Conservation (phyloP, 108 stramenopile genomes). For the Chaetoceros muelleri region DNA sequence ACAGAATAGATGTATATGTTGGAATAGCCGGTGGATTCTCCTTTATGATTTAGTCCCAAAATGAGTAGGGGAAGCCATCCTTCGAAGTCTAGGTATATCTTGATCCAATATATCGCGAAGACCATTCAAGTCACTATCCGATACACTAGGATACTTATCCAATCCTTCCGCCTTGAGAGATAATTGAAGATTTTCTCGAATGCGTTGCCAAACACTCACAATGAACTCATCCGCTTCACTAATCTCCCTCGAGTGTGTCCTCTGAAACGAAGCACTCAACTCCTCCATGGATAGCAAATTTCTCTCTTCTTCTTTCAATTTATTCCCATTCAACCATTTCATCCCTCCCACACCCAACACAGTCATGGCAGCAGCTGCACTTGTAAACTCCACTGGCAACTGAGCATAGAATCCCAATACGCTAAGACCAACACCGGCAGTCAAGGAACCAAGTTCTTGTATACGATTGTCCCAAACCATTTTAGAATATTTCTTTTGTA, state of each 20-base stretch:
- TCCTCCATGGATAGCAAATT: slow-evolving; percentile 44
- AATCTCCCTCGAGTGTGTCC: slow-evolving; percentile 71
- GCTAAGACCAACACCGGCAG: slow-evolving; percentile 24
- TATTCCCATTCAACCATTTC: slow-evolving; percentile 60
- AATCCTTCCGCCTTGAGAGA: slow-evolving; percentile 48
- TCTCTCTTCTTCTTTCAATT: slow-evolving; percentile 45
- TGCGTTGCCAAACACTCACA: slow-evolving; percentile 77
- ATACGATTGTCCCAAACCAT: slow-evolving; percentile 37
- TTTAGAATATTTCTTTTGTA: slow-evolving; percentile 32
- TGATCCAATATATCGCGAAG: slow-evolving; percentile 71
- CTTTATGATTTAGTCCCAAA: slow-evolving; percentile 33
- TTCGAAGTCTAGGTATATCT: slow-evolving; percentile 75
- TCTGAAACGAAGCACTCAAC: slow-evolving; percentile 55
- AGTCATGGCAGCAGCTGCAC: slow-evolving; percentile 52
- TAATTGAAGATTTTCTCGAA: slow-evolving; percentile 51
- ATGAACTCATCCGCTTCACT: slow-evolving; percentile 83
- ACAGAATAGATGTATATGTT: too few species aligned
- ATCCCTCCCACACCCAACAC: slow-evolving; percentile 63
- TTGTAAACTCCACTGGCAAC: slow-evolving; percentile 36
- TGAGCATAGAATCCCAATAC: slow-evolving; percentile 24
- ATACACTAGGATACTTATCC: slow-evolving; percentile 33
- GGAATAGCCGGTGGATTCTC: too few species aligned
- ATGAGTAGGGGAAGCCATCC: slow-evolving; percentile 68
- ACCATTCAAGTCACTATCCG: slow-evolving; percentile 36
- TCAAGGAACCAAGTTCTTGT: slow-evolving; percentile 23